Evolutionary conservation across 805 yeast genomes (phyloP), one percentile per base, ranked within the genome.

Genomic region (Wickerhamomyces xylosicus): DNA sequence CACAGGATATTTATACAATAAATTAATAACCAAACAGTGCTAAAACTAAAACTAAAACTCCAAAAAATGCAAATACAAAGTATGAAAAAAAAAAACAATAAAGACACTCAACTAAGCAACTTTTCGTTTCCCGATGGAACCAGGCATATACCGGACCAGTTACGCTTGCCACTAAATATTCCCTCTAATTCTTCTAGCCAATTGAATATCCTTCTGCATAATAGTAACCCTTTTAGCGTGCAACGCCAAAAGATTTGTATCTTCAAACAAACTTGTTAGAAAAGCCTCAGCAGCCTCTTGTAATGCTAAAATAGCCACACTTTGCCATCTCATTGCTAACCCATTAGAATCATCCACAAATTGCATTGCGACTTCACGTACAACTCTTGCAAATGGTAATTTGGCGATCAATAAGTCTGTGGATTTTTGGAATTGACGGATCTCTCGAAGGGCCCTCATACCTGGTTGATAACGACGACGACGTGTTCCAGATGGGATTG

Each of bases 201-300:
- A 62, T 52, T 82, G 89, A 44, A 83, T 77, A 54, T 83, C 94
- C 56, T 79, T 81, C 51, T 79, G 83, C 90, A 82, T 83, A 27
- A 83, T 80, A 0, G 94, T 83, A n/a, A 83, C 86, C 48, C 94
- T 62, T 52, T 78, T 81, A 1, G 87, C 89, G 58, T 83, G 92
- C 31, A 83, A 61, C 13, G 92, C 92, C 56, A 85, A 66, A 31
- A 82, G 54, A 49, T 83, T 83, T 3, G 89, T 82, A 54, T 83
- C 92, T 52, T 83, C 92, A 37, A 83, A 62, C 31, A 83, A 59
- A 39, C 82, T 82, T 11, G 82, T 79, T 43, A 83, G 56, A 45
- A 76, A 83, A 1, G 90, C 89, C 53, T 83, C 94, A 36, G 83
- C 70, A 2, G 90, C 90, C 53, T 83, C 94, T 53, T 83, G 94